These are phyloP conservation scores for Xylaria grammica DNA, from an alignment of 495 filamentous ascomycete species.

Conservation along the genomic window DNA sequence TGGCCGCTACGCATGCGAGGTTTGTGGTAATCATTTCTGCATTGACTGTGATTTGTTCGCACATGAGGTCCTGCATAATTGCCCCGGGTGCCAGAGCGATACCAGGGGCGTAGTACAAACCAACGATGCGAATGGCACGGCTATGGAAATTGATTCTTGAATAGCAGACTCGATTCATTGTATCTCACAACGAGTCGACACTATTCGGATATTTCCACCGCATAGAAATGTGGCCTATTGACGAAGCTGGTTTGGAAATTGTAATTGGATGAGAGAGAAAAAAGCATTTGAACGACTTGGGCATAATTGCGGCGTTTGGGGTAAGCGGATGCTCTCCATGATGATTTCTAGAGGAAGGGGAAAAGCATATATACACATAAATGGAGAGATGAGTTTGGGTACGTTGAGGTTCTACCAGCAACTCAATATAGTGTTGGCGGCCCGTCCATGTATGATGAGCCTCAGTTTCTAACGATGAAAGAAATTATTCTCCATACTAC, in stretches of 20 bases:
- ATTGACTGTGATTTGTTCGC: constrained; percentile 96
- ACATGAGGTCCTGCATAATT: constrained; percentile 93
- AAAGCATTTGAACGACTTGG: constrained; percentile 13
- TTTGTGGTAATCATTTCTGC: constrained; percentile 88
- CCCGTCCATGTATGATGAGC: no score
- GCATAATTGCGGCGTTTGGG: constrained; percentile 13
- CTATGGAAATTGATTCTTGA: constrained; percentile 48
- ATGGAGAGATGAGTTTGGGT: no score
- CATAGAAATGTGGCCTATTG: neutral
- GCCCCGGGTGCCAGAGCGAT: constrained; percentile 86
- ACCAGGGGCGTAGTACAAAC: constrained; percentile 24
- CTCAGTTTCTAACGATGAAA: no score
- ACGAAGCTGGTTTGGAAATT: neutral
- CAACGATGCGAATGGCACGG: constrained; percentile 24
- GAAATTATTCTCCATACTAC: no score
- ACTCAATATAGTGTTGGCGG: no score
- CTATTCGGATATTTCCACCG: neutral
- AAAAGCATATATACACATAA: neutral
- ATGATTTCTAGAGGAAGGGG: constrained; percentile 9
- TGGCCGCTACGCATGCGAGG: constrained; percentile 83
- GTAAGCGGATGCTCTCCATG: neutral
- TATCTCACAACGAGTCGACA: neutral
- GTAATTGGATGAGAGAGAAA: neutral
- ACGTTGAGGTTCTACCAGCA: no score
- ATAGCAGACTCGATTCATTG: neutral